Evolutionary conservation across 192 early-diverging fungal species (phyloP), one percentile per base, ranked within the genome.

Genomic region (Coemansia sp.): DNA sequence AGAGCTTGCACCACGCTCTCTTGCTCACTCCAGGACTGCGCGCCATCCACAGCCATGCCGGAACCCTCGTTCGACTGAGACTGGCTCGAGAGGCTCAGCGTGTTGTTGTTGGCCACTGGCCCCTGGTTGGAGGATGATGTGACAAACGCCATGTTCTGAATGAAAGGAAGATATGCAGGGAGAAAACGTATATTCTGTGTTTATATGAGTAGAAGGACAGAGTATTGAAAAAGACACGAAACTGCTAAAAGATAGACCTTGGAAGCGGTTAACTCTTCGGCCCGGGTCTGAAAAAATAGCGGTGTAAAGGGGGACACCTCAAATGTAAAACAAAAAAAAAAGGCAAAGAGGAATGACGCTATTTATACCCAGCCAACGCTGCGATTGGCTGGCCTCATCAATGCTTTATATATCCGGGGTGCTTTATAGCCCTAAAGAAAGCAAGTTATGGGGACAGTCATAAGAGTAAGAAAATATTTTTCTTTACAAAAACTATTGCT

Each of bases 91-190:
- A 75, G 62, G 24, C 56, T 75, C 18, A 69, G 44, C 33, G 66
- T 32, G 23, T 69, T 62, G 45, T 66, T 56, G 65, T 29, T 52
- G 54, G 35, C 24, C 11, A 51, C 52, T 6, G 54, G 23, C 31
- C 59, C 57, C 59, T 72, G 76, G 56, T 18, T 62, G 43, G 25
- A 31, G 4, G 77, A 64, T 25, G 70, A 63, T 29, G 69, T 69
- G 47, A 73, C 66, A 64, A 72, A 80, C 18, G 77, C 62, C 77
- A 80, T 80, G 29, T 31, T 44, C 18, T n/a, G 19, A 8, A 43
- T 43, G 21, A 29, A 49, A 12, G 12, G 6, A 52, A 19, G 18
- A 44, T 7, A 44, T 44, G 42, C 42, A 44, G 42, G 35, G 27
- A 29, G 24, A 21, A 10, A 22, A 42, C n/a, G 40, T 47, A 62